Evolutionary conservation across 441 rosid species (phyloP), one percentile per base, ranked within the genome.

Genomic region (Mallotus japonicus): DNA sequence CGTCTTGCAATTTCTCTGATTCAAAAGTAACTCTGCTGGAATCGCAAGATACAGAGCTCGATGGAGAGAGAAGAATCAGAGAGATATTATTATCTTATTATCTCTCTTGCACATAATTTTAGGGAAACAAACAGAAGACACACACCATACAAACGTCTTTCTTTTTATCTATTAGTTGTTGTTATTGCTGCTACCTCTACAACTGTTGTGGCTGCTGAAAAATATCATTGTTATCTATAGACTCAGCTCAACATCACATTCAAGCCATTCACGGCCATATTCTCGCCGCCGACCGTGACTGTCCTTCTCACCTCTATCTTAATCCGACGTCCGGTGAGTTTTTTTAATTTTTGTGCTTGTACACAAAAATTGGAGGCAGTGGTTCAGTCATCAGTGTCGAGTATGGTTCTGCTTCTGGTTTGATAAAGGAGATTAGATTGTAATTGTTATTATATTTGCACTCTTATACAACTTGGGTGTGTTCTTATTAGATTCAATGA

Each of bases 311-410:
- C 67, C 88, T 92, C 73, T 85, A 66, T 56, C 71, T 77, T 6
- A 82, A 76, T 73, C 87, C 87, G 71, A 87, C 97, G 68, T 89
- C 93, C 28, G 92, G 92, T 74, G 96, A 93, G 88, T 93, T 88
- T 83, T 24, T 24, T 3, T 28, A 2, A 28, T 28, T 28, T 28
- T 1, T 28, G 3, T n/a, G 40, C 40, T 37, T 37, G 6, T 37
- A 37, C 40, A 37, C 6, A 37, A 28, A 28, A 37, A 4, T 37
- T 37, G 6, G 40, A 6, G 40, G 40, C 6, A 5, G 6, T 6
- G 6, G 6, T 37, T 37, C 40, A 37, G 40, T 37, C 40, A 37
- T 37, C 40, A 37, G 40, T 37, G 6, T 37, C 6, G 3, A 37
- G 6, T 4, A 37, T 37, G 5, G 40, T 37, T 37, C 6, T 37